Base-by-base conservation (phyloP, 441 rosid species). In the Hura crepitans region DNA sequence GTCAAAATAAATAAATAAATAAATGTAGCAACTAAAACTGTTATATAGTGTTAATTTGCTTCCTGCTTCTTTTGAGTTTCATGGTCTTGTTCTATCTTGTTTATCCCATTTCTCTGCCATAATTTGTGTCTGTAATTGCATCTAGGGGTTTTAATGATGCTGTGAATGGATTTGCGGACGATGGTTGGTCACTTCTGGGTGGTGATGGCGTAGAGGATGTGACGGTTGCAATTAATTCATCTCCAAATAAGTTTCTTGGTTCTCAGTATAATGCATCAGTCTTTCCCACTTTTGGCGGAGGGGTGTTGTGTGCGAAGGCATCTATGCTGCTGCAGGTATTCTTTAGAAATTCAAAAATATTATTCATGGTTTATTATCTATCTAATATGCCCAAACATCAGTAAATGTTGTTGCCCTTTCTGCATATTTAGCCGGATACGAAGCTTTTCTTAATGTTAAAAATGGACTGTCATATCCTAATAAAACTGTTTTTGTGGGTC, bases 71-170 rank as follows among this genome's bases (percentile, higher is more conserved):
- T 65, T 49, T 42, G 46, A 1, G 1, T 42, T 42, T 42, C 12
- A 42, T 42, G 46, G 46, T 14, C 13, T 42, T 9, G 14, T 9
- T 42, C 0, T 42, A 3, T 42, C 2, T 42, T 42, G 14, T 9
- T 42, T 42, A 9, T 11, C 6, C 53, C 30, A 31, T 15, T 2
- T 53, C 15, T 77, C 33, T 28, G 15, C 12, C 27, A 65, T 53
- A 50, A 22, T 23, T 62, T 50, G 20, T 37, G 57, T 42, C 46
- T 42, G 46, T 42, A 42, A 71, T 71, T 72, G 76, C 68, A 68
- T 81, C 23, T 63, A 94, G 97, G 88, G 96, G 98, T 62, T 94
- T 94, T 81, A 94, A 94, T 78, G 98, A 91, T 80, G 97, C 97
- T 57, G 83, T 94, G 42, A 90, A 91, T 75, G 96, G 98, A 65